Evolutionary conservation across 2,329 filamentous ascomycete species (phyloP).

Genomic region (Lecanosticta acicola): DNA sequence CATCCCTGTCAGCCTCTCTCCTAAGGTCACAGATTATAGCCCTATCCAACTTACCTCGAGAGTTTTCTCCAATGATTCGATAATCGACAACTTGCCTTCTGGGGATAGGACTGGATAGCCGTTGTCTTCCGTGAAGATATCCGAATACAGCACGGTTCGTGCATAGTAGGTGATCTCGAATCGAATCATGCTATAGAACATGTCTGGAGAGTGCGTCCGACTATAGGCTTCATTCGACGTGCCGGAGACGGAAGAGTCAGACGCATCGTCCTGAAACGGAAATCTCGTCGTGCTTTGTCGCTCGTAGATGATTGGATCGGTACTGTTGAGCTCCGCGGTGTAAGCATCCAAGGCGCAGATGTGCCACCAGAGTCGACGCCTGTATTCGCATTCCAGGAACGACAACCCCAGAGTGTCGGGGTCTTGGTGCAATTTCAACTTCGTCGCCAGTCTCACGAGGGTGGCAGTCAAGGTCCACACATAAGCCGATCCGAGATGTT

Average conservation of each 20-base stretch:
- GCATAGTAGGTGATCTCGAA: constrained; percentile 22
- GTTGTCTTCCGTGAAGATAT: constrained; percentile 19
- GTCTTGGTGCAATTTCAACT: constrained; percentile 20
- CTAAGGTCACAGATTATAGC: no score
- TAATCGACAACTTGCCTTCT: constrained; percentile 19
- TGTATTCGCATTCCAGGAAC: constrained; percentile 16
- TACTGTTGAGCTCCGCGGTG: constrained; percentile 15
- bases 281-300: constrained; percentile 17
- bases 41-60: constrained; percentile 3
- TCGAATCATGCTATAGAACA: constrained; percentile 14
- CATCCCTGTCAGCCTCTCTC: no score
- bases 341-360: constrained; percentile 19
- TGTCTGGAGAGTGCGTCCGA: constrained; percentile 11
- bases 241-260: constrained; percentile 1
- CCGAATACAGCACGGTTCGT: constrained; percentile 19
- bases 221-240: not conserved
- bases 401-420: constrained; percentile 14
- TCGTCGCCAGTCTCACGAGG: constrained; percentile 16
- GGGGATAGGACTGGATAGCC: constrained; percentile 14
- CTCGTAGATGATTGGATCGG: constrained; percentile 20
- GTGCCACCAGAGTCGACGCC: constrained; percentile 22
- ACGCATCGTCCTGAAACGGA: constrained; percentile 12
- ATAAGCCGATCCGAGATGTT: constrained; percentile 12
- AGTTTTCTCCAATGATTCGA: constrained; percentile 16
- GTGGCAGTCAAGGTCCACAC: constrained; percentile 17